Conservation (phyloP, 1,284 basidiomycete species). For the Pseudozyma sp. region DNA sequence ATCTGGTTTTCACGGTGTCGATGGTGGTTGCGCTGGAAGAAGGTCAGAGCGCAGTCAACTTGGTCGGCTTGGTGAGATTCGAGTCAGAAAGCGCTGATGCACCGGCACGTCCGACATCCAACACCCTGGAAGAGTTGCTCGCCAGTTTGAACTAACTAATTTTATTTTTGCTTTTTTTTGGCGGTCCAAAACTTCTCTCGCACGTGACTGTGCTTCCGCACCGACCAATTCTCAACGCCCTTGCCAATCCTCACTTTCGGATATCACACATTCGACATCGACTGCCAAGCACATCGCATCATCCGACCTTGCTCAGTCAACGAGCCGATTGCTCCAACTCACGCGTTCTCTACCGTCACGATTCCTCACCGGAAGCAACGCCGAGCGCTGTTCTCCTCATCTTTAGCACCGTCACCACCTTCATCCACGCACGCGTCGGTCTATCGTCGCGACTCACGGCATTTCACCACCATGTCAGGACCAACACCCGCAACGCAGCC, state of each 20-base stretch:
- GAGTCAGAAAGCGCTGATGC: constrained; percentile 12
- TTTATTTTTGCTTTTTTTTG: neutral
- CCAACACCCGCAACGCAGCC: constrained; percentile 44
- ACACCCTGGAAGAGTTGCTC: neutral
- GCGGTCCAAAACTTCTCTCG: constrained; percentile 1
- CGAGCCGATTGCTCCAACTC: neutral
- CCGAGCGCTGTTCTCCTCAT: too few relatives aligned
- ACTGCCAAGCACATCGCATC: neutral
- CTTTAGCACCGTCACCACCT: neutral
- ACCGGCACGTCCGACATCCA: constrained; percentile 13
- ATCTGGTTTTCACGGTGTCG: constrained; percentile 2
- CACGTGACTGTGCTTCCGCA: constrained; percentile 33
- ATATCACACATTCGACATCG: neutral
- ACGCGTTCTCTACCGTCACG: too few relatives aligned
- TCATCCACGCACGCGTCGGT: neutral
- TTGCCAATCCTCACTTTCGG: neutral
- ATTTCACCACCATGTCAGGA: constrained; percentile 27
- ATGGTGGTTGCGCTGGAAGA: neutral
- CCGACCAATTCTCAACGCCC: constrained; percentile 7
- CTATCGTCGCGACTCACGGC: too few relatives aligned
- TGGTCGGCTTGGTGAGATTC: neutral
- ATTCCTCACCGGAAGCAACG: too few relatives aligned
- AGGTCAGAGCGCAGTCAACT: constrained; percentile 16
- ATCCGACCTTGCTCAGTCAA: neutral
- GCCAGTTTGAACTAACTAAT: neutral